Conservation (phyloP, 2,329 filamentous ascomycete genomes). For the Dothistroma pini region DNA sequence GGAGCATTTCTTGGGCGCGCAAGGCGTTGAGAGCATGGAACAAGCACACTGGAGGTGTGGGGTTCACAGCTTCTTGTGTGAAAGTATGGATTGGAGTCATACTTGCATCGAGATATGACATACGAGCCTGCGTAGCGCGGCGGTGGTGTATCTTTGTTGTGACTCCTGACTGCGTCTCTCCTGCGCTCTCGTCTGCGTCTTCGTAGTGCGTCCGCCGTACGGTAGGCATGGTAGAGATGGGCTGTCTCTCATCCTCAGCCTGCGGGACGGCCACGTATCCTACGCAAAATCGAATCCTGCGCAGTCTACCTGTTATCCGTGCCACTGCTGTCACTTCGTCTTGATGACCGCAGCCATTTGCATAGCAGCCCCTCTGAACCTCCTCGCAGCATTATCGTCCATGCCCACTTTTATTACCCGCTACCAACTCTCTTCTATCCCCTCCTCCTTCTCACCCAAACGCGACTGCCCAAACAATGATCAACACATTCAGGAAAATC, state of each 20-base stretch:
- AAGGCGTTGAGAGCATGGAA: background rate
- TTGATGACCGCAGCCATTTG: background rate
- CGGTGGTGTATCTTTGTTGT: background rate
- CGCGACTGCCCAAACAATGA: conserved; percentile 61
- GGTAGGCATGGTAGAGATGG: too few species aligned
- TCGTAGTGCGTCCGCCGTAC: background rate
- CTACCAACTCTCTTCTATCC: background rate
- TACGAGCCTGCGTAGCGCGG: conserved; percentile 4
- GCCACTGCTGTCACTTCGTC: background rate
- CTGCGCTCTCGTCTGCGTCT: background rate
- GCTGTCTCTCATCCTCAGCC: too few species aligned
- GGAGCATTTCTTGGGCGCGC: background rate
- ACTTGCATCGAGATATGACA: background rate
- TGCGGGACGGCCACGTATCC: background rate
- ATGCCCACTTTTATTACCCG: background rate
- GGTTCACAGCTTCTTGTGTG: background rate
- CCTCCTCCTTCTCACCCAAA: conserved; percentile 29
- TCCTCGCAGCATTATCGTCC: too few species aligned
- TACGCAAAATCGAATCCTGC: background rate
- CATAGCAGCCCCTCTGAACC: too few species aligned
- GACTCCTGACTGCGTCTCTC: background rate
- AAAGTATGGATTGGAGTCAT: background rate
- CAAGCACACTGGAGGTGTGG: background rate
- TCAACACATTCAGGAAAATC: conserved; percentile 75
- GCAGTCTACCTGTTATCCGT: background rate